Conservation (phyloP, 139 green algal species). For the Micractinium sp. region DNA sequence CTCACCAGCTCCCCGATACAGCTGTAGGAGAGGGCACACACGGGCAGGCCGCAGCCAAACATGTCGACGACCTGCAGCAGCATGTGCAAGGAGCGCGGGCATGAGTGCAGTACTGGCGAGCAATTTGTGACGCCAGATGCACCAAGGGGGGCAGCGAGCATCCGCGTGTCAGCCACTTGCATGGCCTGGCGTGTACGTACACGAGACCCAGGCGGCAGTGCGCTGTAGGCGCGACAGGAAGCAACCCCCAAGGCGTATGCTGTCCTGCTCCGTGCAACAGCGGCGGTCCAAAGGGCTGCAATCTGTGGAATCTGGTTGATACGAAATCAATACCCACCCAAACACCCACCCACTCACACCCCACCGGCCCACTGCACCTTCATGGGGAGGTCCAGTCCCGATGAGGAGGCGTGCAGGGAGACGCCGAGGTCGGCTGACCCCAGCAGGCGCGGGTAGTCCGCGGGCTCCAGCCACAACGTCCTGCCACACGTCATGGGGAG, state of each 20-base stretch:
- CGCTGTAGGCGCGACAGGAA: too few relatives aligned
- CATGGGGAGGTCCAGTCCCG: slow-evolving; percentile 97
- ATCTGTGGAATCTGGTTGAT: too few relatives aligned
- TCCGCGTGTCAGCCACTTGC: too few relatives aligned
- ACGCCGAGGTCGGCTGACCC: slow-evolving; percentile 92
- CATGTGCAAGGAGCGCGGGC: slow-evolving; percentile 40
- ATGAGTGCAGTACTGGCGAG: too few relatives aligned
- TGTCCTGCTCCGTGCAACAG: background rate
- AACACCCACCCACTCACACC: too few relatives aligned
- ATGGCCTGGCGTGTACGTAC: too few relatives aligned
- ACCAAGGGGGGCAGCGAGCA: too few relatives aligned
- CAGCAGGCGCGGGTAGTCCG: slow-evolving; percentile 93
- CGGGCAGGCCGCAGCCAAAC: slow-evolving; percentile 93
- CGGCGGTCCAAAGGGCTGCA: too few relatives aligned
- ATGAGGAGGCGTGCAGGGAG: slow-evolving; percentile 90
- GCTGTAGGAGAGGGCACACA: slow-evolving; percentile 82
- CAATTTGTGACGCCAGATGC: too few relatives aligned
- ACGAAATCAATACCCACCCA: too few relatives aligned
- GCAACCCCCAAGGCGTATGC: too few relatives aligned
- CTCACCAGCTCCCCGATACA: slow-evolving; percentile 88
- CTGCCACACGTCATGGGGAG: background rate
- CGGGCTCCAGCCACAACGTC: slow-evolving; percentile 87
- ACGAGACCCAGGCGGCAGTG: too few relatives aligned
- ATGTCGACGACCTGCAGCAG: slow-evolving; percentile 99
- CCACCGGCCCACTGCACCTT: slow-evolving; percentile 68